Evolutionary conservation across 2,329 filamentous ascomycete species (phyloP).

Genomic region (Microcyclospora pomicola): DNA sequence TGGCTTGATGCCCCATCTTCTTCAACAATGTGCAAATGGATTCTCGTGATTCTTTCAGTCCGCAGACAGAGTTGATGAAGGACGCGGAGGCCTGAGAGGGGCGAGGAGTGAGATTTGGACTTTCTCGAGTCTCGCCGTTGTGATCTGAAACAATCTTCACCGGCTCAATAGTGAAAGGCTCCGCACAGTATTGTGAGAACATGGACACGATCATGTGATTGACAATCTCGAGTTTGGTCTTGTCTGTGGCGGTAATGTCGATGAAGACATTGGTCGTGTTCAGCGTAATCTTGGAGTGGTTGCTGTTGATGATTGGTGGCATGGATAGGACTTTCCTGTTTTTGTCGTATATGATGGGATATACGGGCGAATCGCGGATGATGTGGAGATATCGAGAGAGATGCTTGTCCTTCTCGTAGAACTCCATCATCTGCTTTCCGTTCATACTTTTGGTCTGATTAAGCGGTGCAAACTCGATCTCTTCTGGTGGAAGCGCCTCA

Average conservation of each 20-base stretch:
- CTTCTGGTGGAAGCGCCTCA: constrained; percentile 77
- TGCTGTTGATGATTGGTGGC: constrained; percentile 93
- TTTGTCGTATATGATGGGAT: constrained; percentile 89
- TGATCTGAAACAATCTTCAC: constrained; percentile 85
- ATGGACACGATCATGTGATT: constrained; percentile 92
- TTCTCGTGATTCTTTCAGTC: constrained; percentile 59
- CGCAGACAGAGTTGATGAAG: constrained; percentile 89
- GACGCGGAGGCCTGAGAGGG: constrained; percentile 70
- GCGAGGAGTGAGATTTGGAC: constrained; percentile 66
- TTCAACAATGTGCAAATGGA: constrained; percentile 66
- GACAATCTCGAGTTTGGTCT: constrained; percentile 91
- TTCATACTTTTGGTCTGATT: constrained; percentile 88
- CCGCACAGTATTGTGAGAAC: constrained; percentile 84
- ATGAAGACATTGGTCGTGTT: constrained; percentile 91
- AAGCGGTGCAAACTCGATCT: constrained; percentile 80
- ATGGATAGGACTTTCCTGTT: constrained; percentile 80
- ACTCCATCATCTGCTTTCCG: constrained; percentile 76
- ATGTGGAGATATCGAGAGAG: constrained; percentile 85
- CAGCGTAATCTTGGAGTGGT: constrained; percentile 90
- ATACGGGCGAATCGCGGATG: constrained; percentile 82
- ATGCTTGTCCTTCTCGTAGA: constrained; percentile 90
- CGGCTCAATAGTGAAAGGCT: constrained; percentile 86
- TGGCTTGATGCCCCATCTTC: constrained; percentile 80
- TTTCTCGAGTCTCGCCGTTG: constrained; percentile 69
- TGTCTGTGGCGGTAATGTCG: constrained; percentile 90